Conservation (phyloP, 768 basidiomycete species). For the Psilocybe subaeruginosa region DNA sequence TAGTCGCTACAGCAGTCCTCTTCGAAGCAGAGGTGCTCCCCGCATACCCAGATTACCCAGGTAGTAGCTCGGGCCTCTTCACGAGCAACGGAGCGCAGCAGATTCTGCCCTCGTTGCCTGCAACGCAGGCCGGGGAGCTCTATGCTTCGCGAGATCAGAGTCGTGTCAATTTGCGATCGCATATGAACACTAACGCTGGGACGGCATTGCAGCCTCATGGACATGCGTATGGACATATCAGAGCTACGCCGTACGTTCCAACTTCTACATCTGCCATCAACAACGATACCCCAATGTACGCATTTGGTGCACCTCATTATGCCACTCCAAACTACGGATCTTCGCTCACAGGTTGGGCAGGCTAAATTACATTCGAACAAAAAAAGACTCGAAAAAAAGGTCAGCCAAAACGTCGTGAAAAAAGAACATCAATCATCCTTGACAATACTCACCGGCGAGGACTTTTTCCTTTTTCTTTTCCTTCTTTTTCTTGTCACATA, state of each 20-base stretch:
- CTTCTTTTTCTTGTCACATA: background rate
- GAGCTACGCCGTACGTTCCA: background rate
- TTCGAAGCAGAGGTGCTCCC: slow-evolving; percentile 38
- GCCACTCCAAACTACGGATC: slow-evolving; percentile 31
- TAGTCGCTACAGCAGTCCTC: slow-evolving; percentile 35
- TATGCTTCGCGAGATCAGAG: slow-evolving; percentile 23
- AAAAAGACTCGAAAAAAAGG: background rate
- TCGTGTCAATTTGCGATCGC: background rate
- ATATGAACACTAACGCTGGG: background rate
- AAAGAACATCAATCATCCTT: background rate
- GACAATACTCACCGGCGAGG: background rate
- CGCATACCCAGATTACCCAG: slow-evolving; percentile 33
- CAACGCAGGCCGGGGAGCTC: slow-evolving; percentile 24
- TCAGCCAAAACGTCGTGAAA: background rate
- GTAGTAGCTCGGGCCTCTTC: slow-evolving; percentile 19
- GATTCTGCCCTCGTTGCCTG: slow-evolving; percentile 4
- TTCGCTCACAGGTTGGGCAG: slow-evolving; percentile 54
- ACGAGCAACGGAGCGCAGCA: slow-evolving; percentile 8
- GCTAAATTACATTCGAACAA: slow-evolving; percentile 28
- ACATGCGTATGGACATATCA: background rate
- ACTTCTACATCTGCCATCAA: background rate
- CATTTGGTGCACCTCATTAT: slow-evolving; percentile 22
- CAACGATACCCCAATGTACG: slow-evolving; percentile 8
- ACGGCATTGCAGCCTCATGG: background rate
- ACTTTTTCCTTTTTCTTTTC: background rate